phyloP scores from a whole-genome alignment of 208 protist species.

The Leishmania tropica region DNA sequence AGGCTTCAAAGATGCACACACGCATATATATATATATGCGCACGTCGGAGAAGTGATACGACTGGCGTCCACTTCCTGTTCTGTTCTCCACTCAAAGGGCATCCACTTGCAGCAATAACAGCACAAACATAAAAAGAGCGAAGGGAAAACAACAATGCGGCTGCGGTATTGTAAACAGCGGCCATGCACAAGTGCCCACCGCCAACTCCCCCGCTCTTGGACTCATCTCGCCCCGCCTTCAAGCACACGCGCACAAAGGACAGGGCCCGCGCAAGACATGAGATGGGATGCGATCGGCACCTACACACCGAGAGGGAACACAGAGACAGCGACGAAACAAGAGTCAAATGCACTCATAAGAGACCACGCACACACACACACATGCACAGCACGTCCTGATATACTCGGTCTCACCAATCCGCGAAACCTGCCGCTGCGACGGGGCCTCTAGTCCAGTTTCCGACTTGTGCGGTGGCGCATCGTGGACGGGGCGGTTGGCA shows the following conservation, averaged over 20 bases:
- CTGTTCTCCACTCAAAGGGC: background rate
- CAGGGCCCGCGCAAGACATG: background rate
- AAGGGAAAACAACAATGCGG: background rate
- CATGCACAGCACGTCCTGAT: background rate
- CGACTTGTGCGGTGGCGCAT: conserved; percentile 25
- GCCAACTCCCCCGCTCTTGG: background rate
- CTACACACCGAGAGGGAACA: background rate
- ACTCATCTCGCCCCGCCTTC: background rate
- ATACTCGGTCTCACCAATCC: background rate
- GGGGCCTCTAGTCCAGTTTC: conserved; percentile 26
- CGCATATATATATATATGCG: no score
- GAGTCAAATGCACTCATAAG: background rate
- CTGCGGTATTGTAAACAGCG: background rate
- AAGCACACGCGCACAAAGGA: background rate
- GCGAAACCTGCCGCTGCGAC: background rate
- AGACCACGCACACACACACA: background rate
- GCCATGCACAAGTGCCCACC: background rate
- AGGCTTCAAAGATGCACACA: background rate
- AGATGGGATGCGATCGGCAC: background rate
- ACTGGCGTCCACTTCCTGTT: background rate
- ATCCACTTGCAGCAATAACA: background rate
- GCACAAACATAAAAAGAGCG: background rate
- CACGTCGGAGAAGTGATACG: background rate
- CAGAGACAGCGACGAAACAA: background rate
- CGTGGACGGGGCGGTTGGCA: conserved; percentile 12